Conservation (phyloP, 2,329 filamentous ascomycete genomes). For the Penicillium sp. region DNA sequence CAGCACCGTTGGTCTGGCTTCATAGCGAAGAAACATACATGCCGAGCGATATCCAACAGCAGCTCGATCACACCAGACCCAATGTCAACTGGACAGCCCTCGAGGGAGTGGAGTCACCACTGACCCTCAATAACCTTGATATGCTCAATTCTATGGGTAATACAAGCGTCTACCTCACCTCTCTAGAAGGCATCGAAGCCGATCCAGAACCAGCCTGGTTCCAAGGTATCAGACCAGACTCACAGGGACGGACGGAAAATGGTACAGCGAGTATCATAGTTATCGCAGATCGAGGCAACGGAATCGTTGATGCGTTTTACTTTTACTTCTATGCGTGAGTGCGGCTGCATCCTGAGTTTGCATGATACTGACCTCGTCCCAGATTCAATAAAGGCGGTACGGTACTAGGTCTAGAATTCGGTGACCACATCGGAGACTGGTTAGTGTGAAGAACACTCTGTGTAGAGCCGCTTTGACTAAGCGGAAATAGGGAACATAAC, state of each 20-base stretch:
- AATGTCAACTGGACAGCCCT: constrained; percentile 44
- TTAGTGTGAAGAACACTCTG: constrained; percentile 24
- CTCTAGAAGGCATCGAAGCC: constrained; percentile 47
- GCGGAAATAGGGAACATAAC: constrained; percentile 56
- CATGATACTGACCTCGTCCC: background rate
- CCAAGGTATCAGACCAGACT: constrained; percentile 53
- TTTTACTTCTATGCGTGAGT: constrained; percentile 59
- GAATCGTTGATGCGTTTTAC: constrained; percentile 59
- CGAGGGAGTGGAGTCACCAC: constrained; percentile 35
- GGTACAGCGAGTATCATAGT: constrained; percentile 55
- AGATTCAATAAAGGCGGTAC: constrained; percentile 55
- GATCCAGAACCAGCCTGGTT: constrained; percentile 47
- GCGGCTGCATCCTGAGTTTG: too few species aligned
- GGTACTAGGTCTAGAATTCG: constrained; percentile 50
- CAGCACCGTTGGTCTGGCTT: constrained; percentile 53
- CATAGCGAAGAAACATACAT: constrained; percentile 49
- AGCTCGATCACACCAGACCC: constrained; percentile 48
- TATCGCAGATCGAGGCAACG: constrained; percentile 55
- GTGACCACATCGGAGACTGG: constrained; percentile 64
- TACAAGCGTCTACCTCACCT: constrained; percentile 49
- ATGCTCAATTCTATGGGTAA: constrained; percentile 47
- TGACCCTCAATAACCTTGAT: constrained; percentile 51
- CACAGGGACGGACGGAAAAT: constrained; percentile 49
- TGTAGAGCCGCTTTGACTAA: background rate
- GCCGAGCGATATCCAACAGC: constrained; percentile 49